Base-by-base conservation (phyloP, 768 basidiomycete species). In the Vishniacozyma victoriae region DNA sequence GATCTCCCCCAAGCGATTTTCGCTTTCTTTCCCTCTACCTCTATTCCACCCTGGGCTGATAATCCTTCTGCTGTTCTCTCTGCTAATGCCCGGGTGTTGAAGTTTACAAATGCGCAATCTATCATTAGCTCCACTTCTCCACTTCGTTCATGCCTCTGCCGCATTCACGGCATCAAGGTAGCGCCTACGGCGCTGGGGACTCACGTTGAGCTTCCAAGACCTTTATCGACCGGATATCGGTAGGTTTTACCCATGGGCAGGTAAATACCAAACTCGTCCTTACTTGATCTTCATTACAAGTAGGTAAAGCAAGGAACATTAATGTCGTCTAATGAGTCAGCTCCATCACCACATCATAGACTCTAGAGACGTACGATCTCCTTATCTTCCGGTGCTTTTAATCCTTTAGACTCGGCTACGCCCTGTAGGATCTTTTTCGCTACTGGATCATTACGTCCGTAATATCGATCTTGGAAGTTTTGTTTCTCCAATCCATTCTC, bases 381-480 rank as follows among this genome's bases (percentile, higher is more conserved):
- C 45, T 77, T 67, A 69, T 99, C 95, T 53, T 90, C 90, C 49
- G 95, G 95, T 14, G 90, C 84, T 46, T 85, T 82, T 44, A 99
- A 75, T 0, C 92, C 93, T 62, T 86, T 82, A 19, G 67, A 76
- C 36, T 85, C 84, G 0, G 93, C 91, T 70, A 87, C 81, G n/a
- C 74, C 77, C 2, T 79, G 70, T 71, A 99, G 67, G 36, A 97
- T 91, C 73, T 90, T 95, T 53, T 80, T 81, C 9, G 95, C 95
- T 3, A 99, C 93, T 12, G 93, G 90, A 66, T 97, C 95, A 55
- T 87, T 87, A 22, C 77, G 76, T 5, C 95, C 95, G 71, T 97
- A 84, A 72, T 89, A 97, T 43, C 95, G 78, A 74, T 97, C 93
- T 60, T 86, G 83, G 42, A 97, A 84, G 64, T 89, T 96, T 73